These are phyloP conservation scores for Coniochaeta sp. DNA, from an alignment of 2,329 filamentous ascomycete species.

Conservation along the genomic window DNA sequence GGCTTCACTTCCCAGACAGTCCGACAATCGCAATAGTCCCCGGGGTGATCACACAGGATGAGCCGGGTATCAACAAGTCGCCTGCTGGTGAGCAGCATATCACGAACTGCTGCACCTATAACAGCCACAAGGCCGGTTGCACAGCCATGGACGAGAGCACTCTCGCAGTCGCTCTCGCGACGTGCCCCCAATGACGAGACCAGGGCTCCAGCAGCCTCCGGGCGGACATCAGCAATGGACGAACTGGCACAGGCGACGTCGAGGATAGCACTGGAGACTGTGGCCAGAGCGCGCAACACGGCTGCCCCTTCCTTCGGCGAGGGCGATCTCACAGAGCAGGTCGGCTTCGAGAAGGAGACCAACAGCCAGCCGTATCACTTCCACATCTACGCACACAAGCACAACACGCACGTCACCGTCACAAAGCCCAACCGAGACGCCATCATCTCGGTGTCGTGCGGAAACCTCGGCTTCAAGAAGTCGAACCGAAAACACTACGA, in stretches of 20 bases:
- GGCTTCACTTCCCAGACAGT: background rate
- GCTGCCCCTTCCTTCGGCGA: background rate
- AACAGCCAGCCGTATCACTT: slow-evolving; percentile 67
- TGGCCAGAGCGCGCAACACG: slow-evolving; percentile 4
- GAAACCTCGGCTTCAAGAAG: slow-evolving; percentile 90
- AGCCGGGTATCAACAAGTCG: slow-evolving; percentile 14
- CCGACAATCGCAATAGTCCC: background rate
- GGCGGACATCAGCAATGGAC: background rate
- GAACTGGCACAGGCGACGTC: background rate
- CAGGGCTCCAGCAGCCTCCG: background rate
- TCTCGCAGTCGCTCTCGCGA: slow-evolving; percentile 12
- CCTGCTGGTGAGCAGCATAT: slow-evolving; percentile 14
- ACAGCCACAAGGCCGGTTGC: slow-evolving; percentile 3
- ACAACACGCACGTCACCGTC: slow-evolving; percentile 93
- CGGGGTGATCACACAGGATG: slow-evolving; percentile 7
- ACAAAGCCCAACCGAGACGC: slow-evolving; percentile 74
- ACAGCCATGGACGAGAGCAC: slow-evolving; percentile 15
- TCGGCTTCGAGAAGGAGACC: slow-evolving; percentile 23
- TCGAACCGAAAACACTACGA: slow-evolving; percentile 76
- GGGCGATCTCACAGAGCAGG: slow-evolving; percentile 11
- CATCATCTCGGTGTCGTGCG: slow-evolving; percentile 72
- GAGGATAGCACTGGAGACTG: background rate
- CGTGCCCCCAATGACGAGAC: background rate
- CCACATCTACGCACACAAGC: slow-evolving; percentile 79
- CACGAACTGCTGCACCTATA: slow-evolving; percentile 8